phyloP scores from a whole-genome alignment of 2,329 filamentous ascomycete genomes.

The Ascochyta lentis region DNA sequence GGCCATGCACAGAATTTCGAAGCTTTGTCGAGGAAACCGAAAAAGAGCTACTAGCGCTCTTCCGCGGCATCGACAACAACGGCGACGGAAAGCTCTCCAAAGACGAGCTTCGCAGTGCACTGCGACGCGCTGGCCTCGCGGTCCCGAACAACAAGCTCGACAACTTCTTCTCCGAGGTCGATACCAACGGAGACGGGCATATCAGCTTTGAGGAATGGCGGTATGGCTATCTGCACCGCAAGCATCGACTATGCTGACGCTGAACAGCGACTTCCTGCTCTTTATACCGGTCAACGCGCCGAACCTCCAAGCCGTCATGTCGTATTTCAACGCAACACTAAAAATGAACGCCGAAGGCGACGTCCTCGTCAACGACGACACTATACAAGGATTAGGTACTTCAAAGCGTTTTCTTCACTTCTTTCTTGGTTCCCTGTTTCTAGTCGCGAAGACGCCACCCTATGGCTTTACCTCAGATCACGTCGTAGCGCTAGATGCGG shows the following conservation, averaged over 20 bases:
- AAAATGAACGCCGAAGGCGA: conserved; percentile 94
- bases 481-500: conserved; percentile 37
- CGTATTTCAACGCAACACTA: conserved; percentile 89
- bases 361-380: conserved; percentile 88
- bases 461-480: conserved; percentile 36
- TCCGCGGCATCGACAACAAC: conserved; percentile 85
- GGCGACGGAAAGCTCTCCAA: conserved; percentile 86
- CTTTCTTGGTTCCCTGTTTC: conserved; percentile 78
- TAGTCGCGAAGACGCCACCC: conserved; percentile 64
- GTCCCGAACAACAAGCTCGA: conserved; percentile 80
- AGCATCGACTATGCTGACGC: conserved; percentile 19
- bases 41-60: conserved; percentile 79
- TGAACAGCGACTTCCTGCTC: conserved; percentile 78
- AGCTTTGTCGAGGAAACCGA: conserved; percentile 88
- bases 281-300: conserved; percentile 78
- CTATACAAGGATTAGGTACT: conserved; percentile 93
- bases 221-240: conserved; percentile 62
- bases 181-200: conserved; percentile 82
- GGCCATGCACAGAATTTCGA: conserved; percentile 74
- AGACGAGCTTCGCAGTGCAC: conserved; percentile 80
- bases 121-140: conserved; percentile 76
- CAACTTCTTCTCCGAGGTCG: conserved; percentile 88
- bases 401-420: conserved; percentile 70
- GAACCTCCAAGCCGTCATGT: conserved; percentile 80
- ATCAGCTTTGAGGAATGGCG: conserved; percentile 97